Percentiles rank a stretch among this genome's conserved stretches.
These are phyloP conservation scores for Harrya chromipes DNA, from an alignment of 768 basidiomycete species.

Conservation along the genomic window DNA sequence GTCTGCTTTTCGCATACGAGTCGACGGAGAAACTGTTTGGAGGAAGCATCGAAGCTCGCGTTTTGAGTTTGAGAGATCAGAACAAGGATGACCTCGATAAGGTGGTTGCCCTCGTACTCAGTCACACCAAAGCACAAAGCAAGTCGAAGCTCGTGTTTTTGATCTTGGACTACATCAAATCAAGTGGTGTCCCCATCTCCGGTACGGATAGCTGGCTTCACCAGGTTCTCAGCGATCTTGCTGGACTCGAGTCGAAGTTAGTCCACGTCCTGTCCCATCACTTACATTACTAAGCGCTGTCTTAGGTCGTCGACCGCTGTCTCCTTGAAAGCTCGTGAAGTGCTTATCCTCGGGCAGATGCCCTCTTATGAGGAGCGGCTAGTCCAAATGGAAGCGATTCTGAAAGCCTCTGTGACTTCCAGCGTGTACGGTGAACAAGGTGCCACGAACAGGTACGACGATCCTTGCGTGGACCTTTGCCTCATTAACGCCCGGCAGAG, in stretches of 20 bases:
- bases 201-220: conserved; percentile 71
- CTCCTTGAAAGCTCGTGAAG: conserved; percentile 93
- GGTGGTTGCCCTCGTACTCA: conserved; percentile 82
- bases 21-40: conserved; percentile 90
- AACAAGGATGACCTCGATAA: conserved; percentile 90
- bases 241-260: conserved; percentile 85
- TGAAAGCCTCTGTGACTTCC: conserved; percentile 83
- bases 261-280: conserved; percentile 22
- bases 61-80: conserved; percentile 86
- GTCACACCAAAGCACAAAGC: conserved; percentile 92
- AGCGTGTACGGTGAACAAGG: conserved; percentile 89
- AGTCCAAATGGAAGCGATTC: conserved; percentile 90
- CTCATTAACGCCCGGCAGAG: conserved; percentile 39
- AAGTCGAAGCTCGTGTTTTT: conserved; percentile 87
- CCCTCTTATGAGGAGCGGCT: conserved; percentile 95
- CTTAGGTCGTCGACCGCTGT: conserved; percentile 85
- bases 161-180: conserved; percentile 88
- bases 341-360: conserved; percentile 93
- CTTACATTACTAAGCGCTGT: conserved; percentile 2
- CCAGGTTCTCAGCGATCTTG: conserved; percentile 75
- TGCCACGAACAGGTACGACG: conserved; percentile 50
- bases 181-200: conserved; percentile 69
- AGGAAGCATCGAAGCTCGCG: conserved; percentile 89
- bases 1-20: conserved; percentile 74
- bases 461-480: not conserved